These are phyloP conservation scores for Thielaviopsis populi DNA, from an alignment of 2,329 filamentous ascomycete species.

Conservation along the genomic window DNA sequence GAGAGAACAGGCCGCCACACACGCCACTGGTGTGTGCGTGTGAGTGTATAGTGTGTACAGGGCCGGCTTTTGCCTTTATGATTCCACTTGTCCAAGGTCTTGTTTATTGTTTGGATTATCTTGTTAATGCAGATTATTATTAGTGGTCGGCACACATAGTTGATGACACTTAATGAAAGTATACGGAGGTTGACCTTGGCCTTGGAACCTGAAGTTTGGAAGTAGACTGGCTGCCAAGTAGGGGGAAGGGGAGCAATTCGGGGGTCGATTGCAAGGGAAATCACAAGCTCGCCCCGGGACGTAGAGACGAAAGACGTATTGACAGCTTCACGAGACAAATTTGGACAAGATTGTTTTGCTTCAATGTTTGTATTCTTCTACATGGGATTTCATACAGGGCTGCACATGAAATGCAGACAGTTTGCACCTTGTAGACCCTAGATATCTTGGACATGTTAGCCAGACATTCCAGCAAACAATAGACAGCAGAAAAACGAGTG, in stretches of 20 bases:
- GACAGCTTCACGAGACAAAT: too few species aligned
- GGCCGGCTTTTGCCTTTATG: neutral
- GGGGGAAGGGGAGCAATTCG: too few species aligned
- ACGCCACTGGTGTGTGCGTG: neutral
- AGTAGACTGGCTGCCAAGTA: neutral
- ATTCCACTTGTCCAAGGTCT: slow-evolving; percentile 5
- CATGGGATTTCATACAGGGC: too few species aligned
- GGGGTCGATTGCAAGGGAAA: too few species aligned
- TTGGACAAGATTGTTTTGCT: too few species aligned
- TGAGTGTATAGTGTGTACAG: slow-evolving; percentile 4
- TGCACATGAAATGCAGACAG: too few species aligned
- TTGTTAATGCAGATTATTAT: slow-evolving; percentile 7
- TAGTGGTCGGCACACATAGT: slow-evolving; percentile 4
- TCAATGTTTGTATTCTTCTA: too few species aligned
- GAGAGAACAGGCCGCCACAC: neutral
- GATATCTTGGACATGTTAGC: slow-evolving; percentile 6
- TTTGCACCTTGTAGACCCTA: neutral
- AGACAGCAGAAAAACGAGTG: neutral
- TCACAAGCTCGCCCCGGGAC: too few species aligned
- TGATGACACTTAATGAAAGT: slow-evolving; percentile 4
- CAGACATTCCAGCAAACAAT: neutral
- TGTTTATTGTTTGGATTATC: slow-evolving; percentile 10
- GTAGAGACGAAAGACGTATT: too few species aligned
- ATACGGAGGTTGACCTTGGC: slow-evolving; percentile 8
- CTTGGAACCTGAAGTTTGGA: neutral